Evolutionary conservation across 306 rosid species (phyloP).

Genomic region (Pachyrhizus erosus): DNA sequence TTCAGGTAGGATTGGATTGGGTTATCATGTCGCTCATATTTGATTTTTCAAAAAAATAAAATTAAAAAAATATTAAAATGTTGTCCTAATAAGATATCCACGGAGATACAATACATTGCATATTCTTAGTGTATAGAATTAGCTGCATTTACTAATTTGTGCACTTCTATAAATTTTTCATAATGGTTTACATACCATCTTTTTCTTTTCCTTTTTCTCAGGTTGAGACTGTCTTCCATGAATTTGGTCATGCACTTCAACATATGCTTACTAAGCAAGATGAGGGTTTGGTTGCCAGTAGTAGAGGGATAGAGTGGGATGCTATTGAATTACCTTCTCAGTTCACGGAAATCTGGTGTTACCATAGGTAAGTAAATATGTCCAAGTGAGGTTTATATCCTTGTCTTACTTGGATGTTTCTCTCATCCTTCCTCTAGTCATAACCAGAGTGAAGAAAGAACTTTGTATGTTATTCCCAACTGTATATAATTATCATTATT

Average conservation of each 20-base stretch:
- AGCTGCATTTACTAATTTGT: conserved; percentile 23
- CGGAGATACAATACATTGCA: background rate
- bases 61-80: background rate
- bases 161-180: background rate
- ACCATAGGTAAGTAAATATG: conserved; percentile 73
- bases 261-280: conserved; percentile 97
- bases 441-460: background rate
- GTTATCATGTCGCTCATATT: background rate
- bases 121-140: background rate
- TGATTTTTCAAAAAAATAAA: background rate
- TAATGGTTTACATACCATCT: conserved; percentile 1
- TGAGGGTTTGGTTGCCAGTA: conserved; percentile 96
- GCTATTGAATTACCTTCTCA: conserved; percentile 99
- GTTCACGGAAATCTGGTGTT: conserved; percentile 99
- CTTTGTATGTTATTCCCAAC: conserved; percentile 3
- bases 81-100: background rate
- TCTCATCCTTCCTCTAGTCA: conserved; percentile 1
- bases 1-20: background rate
- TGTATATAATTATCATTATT: background rate
- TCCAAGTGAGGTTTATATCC: conserved; percentile 13
- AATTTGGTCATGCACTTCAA: conserved; percentile 99
- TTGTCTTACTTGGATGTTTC: conserved; percentile 6
- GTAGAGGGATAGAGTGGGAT: conserved; percentile 99
- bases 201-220: conserved; percentile 45
- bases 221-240: conserved; percentile 99